Base-by-base conservation (phyloP, 495 filamentous ascomycete species). In the Talaromyces nanjingensis region DNA sequence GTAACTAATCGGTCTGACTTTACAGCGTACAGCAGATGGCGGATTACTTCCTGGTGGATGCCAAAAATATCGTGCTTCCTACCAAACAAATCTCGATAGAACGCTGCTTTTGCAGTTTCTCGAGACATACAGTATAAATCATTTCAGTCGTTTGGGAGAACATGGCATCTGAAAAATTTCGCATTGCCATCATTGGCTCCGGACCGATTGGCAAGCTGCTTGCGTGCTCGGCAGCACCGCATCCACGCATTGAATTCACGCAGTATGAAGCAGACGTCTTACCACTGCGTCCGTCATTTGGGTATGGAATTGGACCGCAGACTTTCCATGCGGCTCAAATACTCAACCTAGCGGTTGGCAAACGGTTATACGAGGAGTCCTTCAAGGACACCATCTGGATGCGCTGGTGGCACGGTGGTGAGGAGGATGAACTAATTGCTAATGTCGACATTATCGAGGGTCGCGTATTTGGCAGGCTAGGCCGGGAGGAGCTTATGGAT, bases 321-420 rank as follows among this genome's bases (percentile, higher is more conserved):
- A 54, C 47, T 7, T 49, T 52, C 2, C 47, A 54, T 37, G 45
- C 60, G 4, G 27, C 29, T n/a, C 31, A 62, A 22, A n/a, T 62
- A 9, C 60, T 62, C 4, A 53, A 54, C 4, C 60, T 24, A 3
- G 60, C 52, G 18, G 14, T 62, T 54, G 42, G 45, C 1, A 20
- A 25, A 18, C 25, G 47, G n/a, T 22, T 52, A 3, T 39, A 53
- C 20, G 60, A 62, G 18, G 18, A 54, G 22, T 62, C 34, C 8
- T 33, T 31, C 22, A 52, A n/a, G 18, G 29, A 37, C 14, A 11
- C 1, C 9, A 25, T 62, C 20, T 62, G 60, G 60, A 62, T 62
- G 60, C 60, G 20, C 22, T 62, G 60, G 60, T 62, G 60, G 60
- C 60, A 62, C 24, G 45, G 60, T 20, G 60, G 60, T 5, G 60